Evolutionary conservation across 225 moss, liverwort and hornwort genomes (phyloP), one percentile per base, ranked within the genome.

Genomic region (Marchantia paleacea): DNA sequence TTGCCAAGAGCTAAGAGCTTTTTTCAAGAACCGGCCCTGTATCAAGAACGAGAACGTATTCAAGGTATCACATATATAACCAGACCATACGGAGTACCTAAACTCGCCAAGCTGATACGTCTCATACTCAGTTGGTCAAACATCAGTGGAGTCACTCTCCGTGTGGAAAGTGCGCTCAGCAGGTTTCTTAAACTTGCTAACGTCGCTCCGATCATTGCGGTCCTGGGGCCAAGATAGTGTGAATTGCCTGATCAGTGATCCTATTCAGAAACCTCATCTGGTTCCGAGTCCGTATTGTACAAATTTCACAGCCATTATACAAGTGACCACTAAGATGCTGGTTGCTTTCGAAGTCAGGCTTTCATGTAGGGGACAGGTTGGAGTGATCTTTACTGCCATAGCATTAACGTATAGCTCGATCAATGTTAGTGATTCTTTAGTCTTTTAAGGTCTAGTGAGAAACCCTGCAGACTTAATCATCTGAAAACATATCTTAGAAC

Each of bases 1-100:
- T 74, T 16, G 52, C 25, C 55, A 28, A 52, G 74, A 51, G 72
- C 72, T 52, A 22, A n/a, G 50, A 73, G 73, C 53, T 52, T 73
- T 14, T 0, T 8, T 29, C 68, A 4, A 74, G 52, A 24, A 52
- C 52, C 26, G 54, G 6, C 39, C 4, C 74, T 55, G 3, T 28
- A 53, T n/a, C 26, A 74, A 7, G 7, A 55, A 74, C 49, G 73
- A 53, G 52, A 54, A 50, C 51, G 25, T 55, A 52, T 9, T 68
- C 8, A 25, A 52, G 72, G 72, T 51, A 50, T 20, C 25, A 52
- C 26, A 3, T 15, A 49, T 20, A 4, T 16, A 12, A 55, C 25
- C 12, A 52, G 74, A 18, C 54, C 74, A 54, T 55, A 73, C 28
- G n/a, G 28, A 28, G 74, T 26, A 74, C 29, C 54, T 6, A 8